These are phyloP conservation scores for Sugiyamaella smithiae DNA, from an alignment of 805 yeast species.

Conservation along the genomic window DNA sequence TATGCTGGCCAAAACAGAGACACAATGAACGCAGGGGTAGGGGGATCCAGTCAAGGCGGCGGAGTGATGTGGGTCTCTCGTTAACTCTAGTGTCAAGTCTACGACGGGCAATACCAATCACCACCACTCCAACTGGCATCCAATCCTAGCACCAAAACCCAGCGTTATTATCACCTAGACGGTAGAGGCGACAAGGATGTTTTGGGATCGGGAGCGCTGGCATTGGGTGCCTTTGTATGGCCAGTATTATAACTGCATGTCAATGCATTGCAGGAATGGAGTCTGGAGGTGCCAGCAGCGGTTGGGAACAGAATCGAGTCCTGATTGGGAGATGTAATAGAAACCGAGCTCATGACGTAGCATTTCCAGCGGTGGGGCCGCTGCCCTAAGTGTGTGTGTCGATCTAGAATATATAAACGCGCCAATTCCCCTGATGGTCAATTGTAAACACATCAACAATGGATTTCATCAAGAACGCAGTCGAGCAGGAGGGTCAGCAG, in stretches of 20 bases:
- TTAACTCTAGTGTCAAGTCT: no score
- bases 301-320: background rate
- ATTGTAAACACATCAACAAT: slow-evolving; percentile 7
- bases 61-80: background rate
- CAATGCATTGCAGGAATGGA: background rate
- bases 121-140: no score
- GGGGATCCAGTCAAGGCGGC: background rate
- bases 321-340: slow-evolving; percentile 3
- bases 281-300: background rate
- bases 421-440: background rate
- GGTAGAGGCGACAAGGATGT: no score
- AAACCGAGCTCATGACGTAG: background rate
- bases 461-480: slow-evolving; percentile 20
- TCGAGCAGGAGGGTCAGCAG: slow-evolving; percentile 16
- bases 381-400: background rate
- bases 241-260: no score
- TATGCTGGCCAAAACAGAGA: background rate
- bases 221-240: no score
- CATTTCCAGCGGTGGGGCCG: no score
- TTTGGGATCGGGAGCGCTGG: no score
- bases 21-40: slow-evolving; percentile 7
- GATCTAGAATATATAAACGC: slow-evolving; percentile 1
- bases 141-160: no score
- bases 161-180: no score
- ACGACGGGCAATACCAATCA: no score